Conservation (phyloP, 768 basidiomycete genomes). For the Leccinum boreale region DNA sequence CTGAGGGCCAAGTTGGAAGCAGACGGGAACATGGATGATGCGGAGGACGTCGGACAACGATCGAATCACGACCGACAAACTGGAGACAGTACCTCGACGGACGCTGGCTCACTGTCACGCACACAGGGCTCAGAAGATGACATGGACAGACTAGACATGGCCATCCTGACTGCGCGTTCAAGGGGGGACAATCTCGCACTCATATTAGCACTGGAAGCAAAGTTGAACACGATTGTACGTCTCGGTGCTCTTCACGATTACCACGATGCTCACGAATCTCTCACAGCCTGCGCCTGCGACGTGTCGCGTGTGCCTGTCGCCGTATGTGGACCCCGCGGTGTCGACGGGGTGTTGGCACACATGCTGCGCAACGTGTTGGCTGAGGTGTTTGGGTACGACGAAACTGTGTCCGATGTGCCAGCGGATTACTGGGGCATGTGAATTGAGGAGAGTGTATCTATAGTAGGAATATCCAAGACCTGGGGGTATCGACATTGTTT, state of each 20-base stretch:
- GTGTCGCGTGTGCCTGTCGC: slow-evolving; percentile 79
- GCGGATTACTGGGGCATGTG: slow-evolving; percentile 74
- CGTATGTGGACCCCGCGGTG: slow-evolving; percentile 73
- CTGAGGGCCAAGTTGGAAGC: slow-evolving; percentile 36
- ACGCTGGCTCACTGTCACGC: background rate
- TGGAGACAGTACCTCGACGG: slow-evolving; percentile 20
- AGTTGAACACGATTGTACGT: slow-evolving; percentile 56
- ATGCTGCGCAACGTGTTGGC: slow-evolving; percentile 79
- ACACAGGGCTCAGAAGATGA: slow-evolving; percentile 28
- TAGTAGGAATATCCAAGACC: slow-evolving; percentile 23
- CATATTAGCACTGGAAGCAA: slow-evolving; percentile 56
- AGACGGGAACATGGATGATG: slow-evolving; percentile 25
- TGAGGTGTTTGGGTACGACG: slow-evolving; percentile 78
- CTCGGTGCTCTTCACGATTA: slow-evolving; percentile 25
- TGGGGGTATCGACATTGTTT: background rate
- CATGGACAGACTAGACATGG: slow-evolving; percentile 44
- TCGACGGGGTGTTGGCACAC: slow-evolving; percentile 89
- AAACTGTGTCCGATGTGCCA: slow-evolving; percentile 87
- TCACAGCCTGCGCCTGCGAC: slow-evolving; percentile 27
- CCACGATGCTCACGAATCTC: slow-evolving; percentile 23
- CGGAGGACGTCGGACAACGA: slow-evolving; percentile 2
- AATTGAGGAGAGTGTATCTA: slow-evolving; percentile 73
- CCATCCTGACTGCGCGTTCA: slow-evolving; percentile 47
- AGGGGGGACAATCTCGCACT: slow-evolving; percentile 47
- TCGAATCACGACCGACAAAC: slow-evolving; percentile 33